Base-by-base conservation (phyloP, 768 basidiomycete species). In the Amanita exitialis region DNA sequence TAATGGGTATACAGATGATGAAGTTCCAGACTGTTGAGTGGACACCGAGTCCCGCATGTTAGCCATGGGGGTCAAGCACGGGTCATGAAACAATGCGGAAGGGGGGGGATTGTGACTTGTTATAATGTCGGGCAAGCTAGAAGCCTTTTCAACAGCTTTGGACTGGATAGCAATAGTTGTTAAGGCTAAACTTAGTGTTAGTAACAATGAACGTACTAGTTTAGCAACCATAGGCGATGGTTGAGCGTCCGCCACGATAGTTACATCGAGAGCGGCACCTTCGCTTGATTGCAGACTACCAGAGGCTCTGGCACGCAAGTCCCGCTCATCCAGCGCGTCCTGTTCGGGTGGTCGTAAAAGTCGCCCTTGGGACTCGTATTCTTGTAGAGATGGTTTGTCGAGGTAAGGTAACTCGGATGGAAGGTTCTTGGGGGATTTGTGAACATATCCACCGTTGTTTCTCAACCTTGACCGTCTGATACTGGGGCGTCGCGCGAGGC, bases 1-100 rank as follows among this genome's bases (percentile, higher is more conserved):
- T 43, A 78, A 71, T 47, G 89, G 87, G 60, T 90, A 90, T 18
- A 87, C 66, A 13, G 89, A 90, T 4, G 87, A 87, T 13, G 84
- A 81, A n/a, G 75, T 73, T 8, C 73, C 75, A 2, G 86, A 86
- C 53, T 79, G 69, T 42, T 82, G 78, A 3, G 84, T 85, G 30
- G 79, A 69, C 15, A 82, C 60, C 13, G 77, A 82, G 62, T 81
- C 80, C 53, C 80, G 77, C 28, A 66, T 64, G 55, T 75, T 73
- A 44, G 57, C 57, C 13, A 62, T 58, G 18, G 70, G 70, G 3
- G 72, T 71, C 23, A 73, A 61, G 20, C 69, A 66, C n/a, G 75
- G 73, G 48, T 74, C 69, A 43, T 75, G 68, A 44, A 71, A 73
- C 59, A 76, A 76, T 6, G 75, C 73, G 23, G 76, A 75, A 10